Evolutionary conservation across 2,329 filamentous ascomycete genomes (phyloP).

Genomic region (Fulvia fulva): DNA sequence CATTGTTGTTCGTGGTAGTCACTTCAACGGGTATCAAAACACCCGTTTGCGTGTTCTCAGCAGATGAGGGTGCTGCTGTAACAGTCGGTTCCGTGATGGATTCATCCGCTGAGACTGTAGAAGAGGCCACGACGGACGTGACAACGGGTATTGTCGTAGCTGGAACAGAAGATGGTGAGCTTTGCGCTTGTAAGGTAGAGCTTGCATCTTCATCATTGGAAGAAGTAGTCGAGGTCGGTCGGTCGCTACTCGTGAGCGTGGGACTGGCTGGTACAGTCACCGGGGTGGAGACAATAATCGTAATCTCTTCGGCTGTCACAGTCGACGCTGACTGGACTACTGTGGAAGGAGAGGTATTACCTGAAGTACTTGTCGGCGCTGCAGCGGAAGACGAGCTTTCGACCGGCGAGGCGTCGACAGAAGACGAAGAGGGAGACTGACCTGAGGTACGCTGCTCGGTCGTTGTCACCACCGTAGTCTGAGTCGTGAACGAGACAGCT

Average conservation of each 20-base stretch:
- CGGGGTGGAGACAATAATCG: constrained; percentile 9
- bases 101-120: constrained; percentile 19
- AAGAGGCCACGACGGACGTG: constrained; percentile 19
- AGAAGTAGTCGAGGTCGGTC: constrained; percentile 4
- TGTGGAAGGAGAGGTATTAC: constrained; percentile 16
- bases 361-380: constrained; percentile 14
- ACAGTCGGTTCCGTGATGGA: constrained; percentile 17
- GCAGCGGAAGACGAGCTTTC: constrained; percentile 3
- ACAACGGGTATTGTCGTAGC: constrained; percentile 20
- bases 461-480: constrained; percentile 13
- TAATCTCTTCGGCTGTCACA: constrained; percentile 10
- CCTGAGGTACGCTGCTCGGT: constrained; percentile 11
- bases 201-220: constrained; percentile 3
- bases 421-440: constrained; percentile 18
- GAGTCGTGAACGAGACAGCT: constrained; percentile 22
- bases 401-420: constrained; percentile 4
- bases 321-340: constrained; percentile 12
- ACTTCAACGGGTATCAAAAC: constrained; percentile 40
- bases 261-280: constrained; percentile 15
- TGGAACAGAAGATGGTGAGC: constrained; percentile 19
- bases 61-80: constrained; percentile 15
- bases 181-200: constrained; percentile 16
- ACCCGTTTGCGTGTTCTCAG: constrained; percentile 24
- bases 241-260: constrained; percentile 9
- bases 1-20: constrained; percentile 38